Conservation (phyloP, 2,329 filamentous ascomycete species). For the Xylariaceae sp. region DNA sequence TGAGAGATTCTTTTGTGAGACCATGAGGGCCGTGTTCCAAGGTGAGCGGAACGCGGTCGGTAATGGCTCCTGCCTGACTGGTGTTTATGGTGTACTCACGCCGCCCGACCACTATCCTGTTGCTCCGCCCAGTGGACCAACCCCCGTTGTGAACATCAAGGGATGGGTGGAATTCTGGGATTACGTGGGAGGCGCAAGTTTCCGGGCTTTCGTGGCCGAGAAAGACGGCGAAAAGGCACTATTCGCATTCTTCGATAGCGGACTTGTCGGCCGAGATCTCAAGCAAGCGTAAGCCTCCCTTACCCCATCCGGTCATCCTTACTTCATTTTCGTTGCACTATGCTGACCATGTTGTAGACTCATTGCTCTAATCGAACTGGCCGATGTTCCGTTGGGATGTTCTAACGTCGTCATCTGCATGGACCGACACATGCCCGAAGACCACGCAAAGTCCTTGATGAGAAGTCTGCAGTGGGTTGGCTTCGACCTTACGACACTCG, state of each 20-base stretch:
- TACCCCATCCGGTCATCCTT: background rate
- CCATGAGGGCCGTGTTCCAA: slow-evolving; percentile 88
- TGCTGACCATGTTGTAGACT: slow-evolving; percentile 51
- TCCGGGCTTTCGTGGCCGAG: slow-evolving; percentile 78
- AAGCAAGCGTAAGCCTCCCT: slow-evolving; percentile 69
- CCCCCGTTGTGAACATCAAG: slow-evolving; percentile 39
- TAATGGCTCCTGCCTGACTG: slow-evolving; percentile 82
- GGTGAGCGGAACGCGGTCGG: slow-evolving; percentile 80
- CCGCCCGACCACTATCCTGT: slow-evolving; percentile 46
- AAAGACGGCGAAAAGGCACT: slow-evolving; percentile 67
- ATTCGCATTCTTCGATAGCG: slow-evolving; percentile 80
- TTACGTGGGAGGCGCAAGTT: slow-evolving; percentile 76
- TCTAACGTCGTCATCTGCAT: slow-evolving; percentile 75
- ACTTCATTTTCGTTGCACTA: slow-evolving; percentile 4
- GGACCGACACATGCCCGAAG: slow-evolving; percentile 62
- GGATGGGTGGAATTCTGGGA: slow-evolving; percentile 80
- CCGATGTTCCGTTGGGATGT: slow-evolving; percentile 71
- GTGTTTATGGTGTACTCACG: slow-evolving; percentile 55
- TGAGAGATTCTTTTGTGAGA: slow-evolving; percentile 99
- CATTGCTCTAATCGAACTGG: slow-evolving; percentile 86
- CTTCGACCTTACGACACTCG: slow-evolving; percentile 76
- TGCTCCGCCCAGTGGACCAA: slow-evolving; percentile 34
- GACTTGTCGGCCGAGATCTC: slow-evolving; percentile 68
- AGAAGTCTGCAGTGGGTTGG: slow-evolving; percentile 91
- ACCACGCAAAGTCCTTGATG: slow-evolving; percentile 63